Evolutionary conservation across 2,329 filamentous ascomycete species (phyloP).

Genomic region (Decorospora gaudefroyi): DNA sequence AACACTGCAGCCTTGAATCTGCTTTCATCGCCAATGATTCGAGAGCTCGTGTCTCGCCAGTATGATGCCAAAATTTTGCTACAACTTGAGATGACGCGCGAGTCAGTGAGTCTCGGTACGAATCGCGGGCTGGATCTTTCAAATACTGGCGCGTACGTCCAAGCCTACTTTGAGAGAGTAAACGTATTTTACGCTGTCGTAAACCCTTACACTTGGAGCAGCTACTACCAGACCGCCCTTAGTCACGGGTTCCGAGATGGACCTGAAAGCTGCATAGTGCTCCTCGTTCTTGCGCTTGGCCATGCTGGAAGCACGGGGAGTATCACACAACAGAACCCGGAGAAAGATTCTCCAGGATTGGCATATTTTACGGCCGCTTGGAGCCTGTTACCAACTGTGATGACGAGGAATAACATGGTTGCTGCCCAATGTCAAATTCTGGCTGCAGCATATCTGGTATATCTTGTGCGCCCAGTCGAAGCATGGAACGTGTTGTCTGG

Average conservation of each 20-base stretch:
- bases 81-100: slow-evolving; percentile 78
- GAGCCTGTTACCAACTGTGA: slow-evolving; percentile 74
- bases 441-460: slow-evolving; percentile 80
- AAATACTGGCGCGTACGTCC: slow-evolving; percentile 74
- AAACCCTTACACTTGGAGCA: slow-evolving; percentile 78
- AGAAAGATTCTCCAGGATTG: slow-evolving; percentile 73
- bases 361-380: slow-evolving; percentile 82
- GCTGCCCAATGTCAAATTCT: slow-evolving; percentile 80
- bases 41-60: slow-evolving; percentile 73
- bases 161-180: slow-evolving; percentile 78
- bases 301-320: slow-evolving; percentile 75
- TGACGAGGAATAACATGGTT: slow-evolving; percentile 77
- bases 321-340: slow-evolving; percentile 71
- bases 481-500: slow-evolving; percentile 81
- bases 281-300: slow-evolving; percentile 76
- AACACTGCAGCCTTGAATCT: slow-evolving; percentile 79
- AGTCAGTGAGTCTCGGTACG: slow-evolving; percentile 65
- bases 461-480: slow-evolving; percentile 78
- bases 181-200: slow-evolving; percentile 87
- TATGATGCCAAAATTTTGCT: slow-evolving; percentile 82
- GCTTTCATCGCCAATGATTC: slow-evolving; percentile 78
- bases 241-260: slow-evolving; percentile 77
- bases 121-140: slow-evolving; percentile 71
- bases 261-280: slow-evolving; percentile 79
- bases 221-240: slow-evolving; percentile 74